Percentiles rank a stretch among this genome's conserved stretches.
These are phyloP conservation scores for Hypomyces rosellus DNA, from an alignment of 2,329 filamentous ascomycete species.

Conservation along the genomic window DNA sequence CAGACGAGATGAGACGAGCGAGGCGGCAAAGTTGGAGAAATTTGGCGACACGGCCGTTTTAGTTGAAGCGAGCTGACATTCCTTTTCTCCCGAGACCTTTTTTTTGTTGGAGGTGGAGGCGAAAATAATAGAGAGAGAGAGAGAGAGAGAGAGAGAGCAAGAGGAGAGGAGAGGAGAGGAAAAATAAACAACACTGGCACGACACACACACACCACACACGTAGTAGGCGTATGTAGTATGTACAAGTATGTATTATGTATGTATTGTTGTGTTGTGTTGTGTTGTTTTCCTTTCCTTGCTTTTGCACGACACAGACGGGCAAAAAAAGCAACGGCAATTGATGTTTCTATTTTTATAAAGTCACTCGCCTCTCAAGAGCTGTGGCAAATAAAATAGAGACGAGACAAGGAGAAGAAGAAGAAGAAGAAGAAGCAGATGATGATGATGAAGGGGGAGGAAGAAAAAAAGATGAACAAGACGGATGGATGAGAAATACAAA, in stretches of 20 bases:
- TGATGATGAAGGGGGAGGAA: not conserved
- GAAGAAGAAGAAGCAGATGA: not conserved
- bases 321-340: no score
- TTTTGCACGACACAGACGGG: no score
- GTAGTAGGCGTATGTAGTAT: no score
- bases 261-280: no score
- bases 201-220: no score
- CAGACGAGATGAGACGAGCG: not conserved
- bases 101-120: no score
- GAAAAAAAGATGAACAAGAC: not conserved
- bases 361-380: not conserved
- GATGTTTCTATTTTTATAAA: no score
- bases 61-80: conserved; percentile 5
- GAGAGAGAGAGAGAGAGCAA: no score
- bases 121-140: no score
- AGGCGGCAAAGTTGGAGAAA: not conserved
- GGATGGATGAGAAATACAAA: not conserved
- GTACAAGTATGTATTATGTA: no score
- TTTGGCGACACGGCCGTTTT: conserved; percentile 4
- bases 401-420: not conserved
- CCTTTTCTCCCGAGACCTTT: conserved; percentile 10
- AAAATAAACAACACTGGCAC: not conserved
- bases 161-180: not conserved
- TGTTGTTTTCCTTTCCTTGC: no score
- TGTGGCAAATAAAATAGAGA: no score